Conservation (phyloP, 225 moss, liverwort and hornwort species). For the Takakia lepidozioides region DNA sequence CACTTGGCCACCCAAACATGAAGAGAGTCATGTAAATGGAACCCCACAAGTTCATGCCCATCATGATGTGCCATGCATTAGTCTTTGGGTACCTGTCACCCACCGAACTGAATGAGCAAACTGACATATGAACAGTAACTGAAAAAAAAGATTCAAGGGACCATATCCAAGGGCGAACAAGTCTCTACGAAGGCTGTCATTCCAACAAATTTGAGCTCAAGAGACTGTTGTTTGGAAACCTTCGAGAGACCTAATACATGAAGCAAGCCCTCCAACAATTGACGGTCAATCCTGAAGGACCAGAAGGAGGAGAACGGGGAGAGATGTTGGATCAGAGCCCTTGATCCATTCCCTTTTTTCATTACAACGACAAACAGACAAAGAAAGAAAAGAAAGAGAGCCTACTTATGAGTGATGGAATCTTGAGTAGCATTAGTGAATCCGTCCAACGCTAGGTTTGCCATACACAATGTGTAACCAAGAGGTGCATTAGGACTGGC, state of each 20-base stretch:
- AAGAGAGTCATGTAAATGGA: slow-evolving; percentile 73
- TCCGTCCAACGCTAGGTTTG: slow-evolving; percentile 86
- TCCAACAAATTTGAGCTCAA: background rate
- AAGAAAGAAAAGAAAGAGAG: background rate
- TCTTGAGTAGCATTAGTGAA: slow-evolving; percentile 97
- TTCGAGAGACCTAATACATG: background rate
- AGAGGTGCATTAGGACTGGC: slow-evolving; percentile 83
- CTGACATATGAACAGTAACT: too few relatives aligned
- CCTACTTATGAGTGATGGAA: slow-evolving; percentile 70
- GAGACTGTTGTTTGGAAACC: background rate
- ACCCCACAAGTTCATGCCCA: slow-evolving; percentile 99
- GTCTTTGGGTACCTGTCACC: slow-evolving; percentile 82
- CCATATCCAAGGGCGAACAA: background rate
- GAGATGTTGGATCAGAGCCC: too few relatives aligned
- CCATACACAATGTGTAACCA: slow-evolving; percentile 79
- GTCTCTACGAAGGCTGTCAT: background rate
- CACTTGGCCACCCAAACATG: slow-evolving; percentile 72
- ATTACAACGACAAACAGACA: background rate
- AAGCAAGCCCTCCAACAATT: background rate
- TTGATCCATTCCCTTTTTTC: background rate
- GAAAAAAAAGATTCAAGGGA: background rate
- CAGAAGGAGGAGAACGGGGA: background rate
- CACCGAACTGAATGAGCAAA: too few relatives aligned
- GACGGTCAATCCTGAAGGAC: background rate
- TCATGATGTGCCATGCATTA: slow-evolving; percentile 90